Conservation (phyloP, 2,329 filamentous ascomycete species). For the Cordyceps cateniannulata region DNA sequence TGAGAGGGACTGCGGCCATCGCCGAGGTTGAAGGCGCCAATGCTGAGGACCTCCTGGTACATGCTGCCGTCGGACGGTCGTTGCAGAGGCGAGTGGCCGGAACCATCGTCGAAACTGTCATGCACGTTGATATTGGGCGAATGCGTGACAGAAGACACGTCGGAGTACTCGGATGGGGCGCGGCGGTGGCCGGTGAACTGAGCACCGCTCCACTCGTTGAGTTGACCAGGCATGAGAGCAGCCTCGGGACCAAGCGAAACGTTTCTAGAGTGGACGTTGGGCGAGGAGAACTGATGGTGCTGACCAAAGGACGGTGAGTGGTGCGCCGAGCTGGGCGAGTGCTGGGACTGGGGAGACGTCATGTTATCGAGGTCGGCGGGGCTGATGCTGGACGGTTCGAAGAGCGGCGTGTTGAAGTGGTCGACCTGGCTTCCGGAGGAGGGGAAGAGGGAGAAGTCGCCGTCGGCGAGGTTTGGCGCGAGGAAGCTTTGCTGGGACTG, state of each 20-base stretch:
- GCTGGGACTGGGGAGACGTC: slow-evolving; percentile 48
- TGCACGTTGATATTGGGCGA: slow-evolving; percentile 75
- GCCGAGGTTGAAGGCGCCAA: slow-evolving; percentile 74
- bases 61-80: slow-evolving; percentile 63
- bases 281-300: slow-evolving; percentile 45
- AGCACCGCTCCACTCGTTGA: slow-evolving; percentile 46
- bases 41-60: slow-evolving; percentile 71
- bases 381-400: slow-evolving; percentile 41
- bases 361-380: slow-evolving; percentile 45
- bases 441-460: slow-evolving; percentile 61
- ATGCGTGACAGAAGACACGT: slow-evolving; percentile 77
- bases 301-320: slow-evolving; percentile 53
- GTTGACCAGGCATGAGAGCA: slow-evolving; percentile 47
- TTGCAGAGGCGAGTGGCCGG: slow-evolving; percentile 74
- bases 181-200: slow-evolving; percentile 78
- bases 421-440: slow-evolving; percentile 41
- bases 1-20: slow-evolving; percentile 80
- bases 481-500: slow-evolving; percentile 41
- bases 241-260: slow-evolving; percentile 51
- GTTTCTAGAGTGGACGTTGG: slow-evolving; percentile 47
- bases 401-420: slow-evolving; percentile 56
- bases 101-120: slow-evolving; percentile 70
- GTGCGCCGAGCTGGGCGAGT: slow-evolving; percentile 46
- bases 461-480: slow-evolving; percentile 43
- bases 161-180: slow-evolving; percentile 84